These are phyloP conservation scores for Saitoella complicata DNA, from an alignment of 805 yeast genomes.

Conservation along the genomic window DNA sequence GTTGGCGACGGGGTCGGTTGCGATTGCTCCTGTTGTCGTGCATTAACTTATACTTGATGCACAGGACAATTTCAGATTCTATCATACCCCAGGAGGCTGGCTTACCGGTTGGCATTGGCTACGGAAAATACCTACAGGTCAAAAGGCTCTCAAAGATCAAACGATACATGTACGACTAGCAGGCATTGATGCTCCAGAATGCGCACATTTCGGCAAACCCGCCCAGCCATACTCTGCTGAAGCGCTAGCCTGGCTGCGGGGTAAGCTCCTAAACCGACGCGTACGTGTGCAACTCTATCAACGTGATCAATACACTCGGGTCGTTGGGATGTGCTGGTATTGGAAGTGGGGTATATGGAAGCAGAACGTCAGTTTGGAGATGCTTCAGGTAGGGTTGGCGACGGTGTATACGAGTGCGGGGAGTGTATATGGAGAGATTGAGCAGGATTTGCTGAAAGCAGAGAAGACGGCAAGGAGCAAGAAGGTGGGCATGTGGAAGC, in stretches of 20 bases:
- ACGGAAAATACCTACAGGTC: slow-evolving; percentile 38
- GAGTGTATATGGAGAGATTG: slow-evolving; percentile 36
- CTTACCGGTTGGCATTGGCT: slow-evolving; percentile 91
- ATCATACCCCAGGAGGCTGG: slow-evolving; percentile 84
- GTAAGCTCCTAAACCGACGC: slow-evolving; percentile 45
- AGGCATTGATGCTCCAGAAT: slow-evolving; percentile 95
- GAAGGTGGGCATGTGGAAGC: slow-evolving; percentile 9
- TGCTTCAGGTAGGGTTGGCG: slow-evolving; percentile 71
- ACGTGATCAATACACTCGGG: slow-evolving; percentile 76
- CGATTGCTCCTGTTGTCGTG: no score
- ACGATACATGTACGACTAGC: slow-evolving; percentile 72
- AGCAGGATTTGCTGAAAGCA: slow-evolving; percentile 1
- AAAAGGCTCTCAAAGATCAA: slow-evolving; percentile 22
- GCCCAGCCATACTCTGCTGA: slow-evolving; percentile 81
- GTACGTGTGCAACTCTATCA: slow-evolving; percentile 65
- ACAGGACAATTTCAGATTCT: slow-evolving; percentile 72
- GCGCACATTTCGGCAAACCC: slow-evolving; percentile 85
- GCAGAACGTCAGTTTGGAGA: slow-evolving; percentile 65
- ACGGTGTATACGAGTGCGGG: slow-evolving; percentile 71
- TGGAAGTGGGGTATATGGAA: slow-evolving; percentile 49
- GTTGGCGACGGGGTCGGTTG: slow-evolving; percentile 14
- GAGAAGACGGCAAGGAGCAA: slow-evolving; percentile 4
- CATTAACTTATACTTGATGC: no score
- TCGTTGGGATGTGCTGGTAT: slow-evolving; percentile 49
- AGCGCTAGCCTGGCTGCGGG: slow-evolving; percentile 61